These are phyloP conservation scores for Ceratobasidium sp. DNA, from an alignment of 1,284 basidiomycete genomes.

Conservation along the genomic window DNA sequence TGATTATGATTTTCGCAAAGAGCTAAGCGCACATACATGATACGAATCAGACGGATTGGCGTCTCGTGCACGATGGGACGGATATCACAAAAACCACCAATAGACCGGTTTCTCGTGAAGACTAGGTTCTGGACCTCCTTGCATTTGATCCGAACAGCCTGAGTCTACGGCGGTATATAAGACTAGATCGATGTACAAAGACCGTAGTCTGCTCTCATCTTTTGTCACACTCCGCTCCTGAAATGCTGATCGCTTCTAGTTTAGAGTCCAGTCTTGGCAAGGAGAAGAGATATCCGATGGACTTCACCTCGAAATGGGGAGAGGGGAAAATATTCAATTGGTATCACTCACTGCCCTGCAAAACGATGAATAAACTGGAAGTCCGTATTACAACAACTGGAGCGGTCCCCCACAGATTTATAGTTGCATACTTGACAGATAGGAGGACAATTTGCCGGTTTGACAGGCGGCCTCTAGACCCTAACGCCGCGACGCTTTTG, in stretches of 20 bases:
- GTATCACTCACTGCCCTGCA: background rate
- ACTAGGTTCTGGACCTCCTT: too few relatives aligned
- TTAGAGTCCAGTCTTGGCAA: background rate
- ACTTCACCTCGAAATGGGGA: slow-evolving; percentile 7
- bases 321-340: slow-evolving; percentile 5
- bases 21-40: too few relatives aligned
- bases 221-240: background rate
- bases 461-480: slow-evolving; percentile 11
- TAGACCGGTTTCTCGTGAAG: too few relatives aligned
- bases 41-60: too few relatives aligned
- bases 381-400: background rate
- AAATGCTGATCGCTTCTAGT: background rate
- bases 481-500: background rate
- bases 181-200: too few relatives aligned
- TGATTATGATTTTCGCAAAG: too few relatives aligned
- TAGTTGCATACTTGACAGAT: background rate
- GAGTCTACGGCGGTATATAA: too few relatives aligned
- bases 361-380: slow-evolving; percentile 13
- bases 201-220: too few relatives aligned
- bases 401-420: slow-evolving; percentile 19
- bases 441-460: slow-evolving; percentile 6
- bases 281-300: background rate
- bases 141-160: too few relatives aligned
- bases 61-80: too few relatives aligned
- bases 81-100: too few relatives aligned